Evolutionary conservation across 768 basidiomycete genomes (phyloP), one percentile per base, ranked within the genome.

Genomic region (Erythrobasidium yunnanense): DNA sequence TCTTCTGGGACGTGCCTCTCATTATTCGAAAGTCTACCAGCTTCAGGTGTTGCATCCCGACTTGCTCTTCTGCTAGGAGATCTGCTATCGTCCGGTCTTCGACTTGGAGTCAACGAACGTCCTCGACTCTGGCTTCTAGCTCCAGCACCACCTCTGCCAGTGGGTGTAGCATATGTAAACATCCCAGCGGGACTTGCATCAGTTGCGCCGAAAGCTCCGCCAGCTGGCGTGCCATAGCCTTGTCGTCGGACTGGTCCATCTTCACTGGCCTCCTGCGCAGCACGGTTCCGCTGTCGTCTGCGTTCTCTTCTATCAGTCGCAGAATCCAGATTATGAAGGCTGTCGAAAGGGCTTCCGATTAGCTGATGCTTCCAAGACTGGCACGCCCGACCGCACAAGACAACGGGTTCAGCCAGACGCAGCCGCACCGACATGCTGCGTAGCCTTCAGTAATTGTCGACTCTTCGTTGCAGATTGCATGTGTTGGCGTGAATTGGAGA

Each of bases 401-500:
- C 82, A 55, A 85, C 85, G 2, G 85, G 82, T 73, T 89, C 87
- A 2, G 85, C 84, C 57, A 89, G 79, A 23, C 81, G 79, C 68
- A 88, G 83, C 18, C 55, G 38, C 51, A 72, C 58, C 11, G 70
- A 66, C 38, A 42, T 42, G 38, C 11, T n/a, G 11, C 38, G 11
- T 42, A 11, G 11, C 38, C 11, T n/a, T 11, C 38, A 42, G n/a
- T 11, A 42, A n/a, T n/a, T 42, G 38, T 11, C 38, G 38, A n/a
- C n/a, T n/a, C n/a, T n/a, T n/a, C n/a, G n/a, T n/a, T n/a, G n/a
- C n/a, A n/a, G n/a, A n/a, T n/a, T n/a, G n/a, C n/a, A n/a, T n/a
- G n/a, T n/a, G n/a, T n/a, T n/a, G n/a, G n/a, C n/a, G n/a, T n/a
- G n/a, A n/a, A n/a, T n/a, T n/a, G n/a, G n/a, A n/a, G n/a, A n/a